These are phyloP conservation scores for Fusarium falciforme DNA, from an alignment of 2,329 filamentous ascomycete species.

Conservation along the genomic window DNA sequence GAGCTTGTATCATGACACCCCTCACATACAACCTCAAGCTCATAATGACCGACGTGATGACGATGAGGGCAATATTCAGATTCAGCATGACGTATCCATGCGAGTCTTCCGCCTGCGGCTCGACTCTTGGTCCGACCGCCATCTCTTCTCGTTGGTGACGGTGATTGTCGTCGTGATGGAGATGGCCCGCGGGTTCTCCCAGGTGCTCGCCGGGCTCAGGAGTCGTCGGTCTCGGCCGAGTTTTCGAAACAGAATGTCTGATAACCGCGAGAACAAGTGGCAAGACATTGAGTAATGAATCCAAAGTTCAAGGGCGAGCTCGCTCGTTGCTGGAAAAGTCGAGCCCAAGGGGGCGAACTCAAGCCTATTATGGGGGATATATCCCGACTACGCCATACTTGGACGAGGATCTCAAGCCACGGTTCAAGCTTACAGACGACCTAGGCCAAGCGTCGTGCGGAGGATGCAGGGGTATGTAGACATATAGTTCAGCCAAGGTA, in stretches of 20 bases:
- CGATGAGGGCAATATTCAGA: conserved; percentile 37
- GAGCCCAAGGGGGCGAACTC: background rate
- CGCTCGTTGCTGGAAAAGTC: background rate
- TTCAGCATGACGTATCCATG: conserved; percentile 24
- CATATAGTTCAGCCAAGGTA: background rate
- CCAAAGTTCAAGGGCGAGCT: background rate
- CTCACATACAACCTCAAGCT: conserved; percentile 34
- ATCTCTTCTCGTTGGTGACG: conserved; percentile 24
- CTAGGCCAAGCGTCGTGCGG: background rate
- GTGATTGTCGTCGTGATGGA: conserved; percentile 32
- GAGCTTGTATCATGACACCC: conserved; percentile 29
- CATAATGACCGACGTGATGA: conserved; percentile 32
- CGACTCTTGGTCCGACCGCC: conserved; percentile 6
- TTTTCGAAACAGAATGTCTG: conserved; percentile 33
- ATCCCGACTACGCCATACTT: background rate
- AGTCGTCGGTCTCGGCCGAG: conserved; percentile 29
- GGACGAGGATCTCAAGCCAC: background rate
- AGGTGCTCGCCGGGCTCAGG: conserved; percentile 4
- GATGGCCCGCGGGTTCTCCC: conserved; percentile 27
- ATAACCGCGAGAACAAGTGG: conserved; percentile 29
- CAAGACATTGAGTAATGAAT: conserved; percentile 25
- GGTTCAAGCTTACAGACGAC: background rate
- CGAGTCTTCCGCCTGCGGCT: background rate
- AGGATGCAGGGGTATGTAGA: background rate
- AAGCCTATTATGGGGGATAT: background rate